A percentile compares a stretch with the other conserved stretches of the same genome.
These are phyloP conservation scores for Colletotrichum chlorophyti DNA, from an alignment of 2,329 filamentous ascomycete genomes.

Conservation along the genomic window DNA sequence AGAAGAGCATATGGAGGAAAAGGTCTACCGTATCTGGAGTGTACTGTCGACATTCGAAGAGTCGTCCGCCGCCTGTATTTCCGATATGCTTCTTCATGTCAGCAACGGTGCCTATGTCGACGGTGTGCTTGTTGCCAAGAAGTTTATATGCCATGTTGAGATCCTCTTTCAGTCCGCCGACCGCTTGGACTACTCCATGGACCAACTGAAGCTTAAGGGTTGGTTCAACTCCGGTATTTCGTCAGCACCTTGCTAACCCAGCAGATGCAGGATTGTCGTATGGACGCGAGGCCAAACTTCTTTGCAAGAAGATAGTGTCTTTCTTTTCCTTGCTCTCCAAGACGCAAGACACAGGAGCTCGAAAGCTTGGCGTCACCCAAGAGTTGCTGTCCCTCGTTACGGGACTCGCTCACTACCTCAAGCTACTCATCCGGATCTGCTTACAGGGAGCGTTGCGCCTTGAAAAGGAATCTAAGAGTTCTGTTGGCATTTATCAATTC, in stretches of 20 bases:
- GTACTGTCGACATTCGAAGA: slow-evolving; percentile 97
- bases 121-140: slow-evolving; percentile 91
- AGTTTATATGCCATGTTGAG: slow-evolving; percentile 96
- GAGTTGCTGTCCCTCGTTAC: slow-evolving; percentile 98
- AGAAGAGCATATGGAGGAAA: slow-evolving; percentile 96
- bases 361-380: slow-evolving; percentile 94
- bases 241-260: slow-evolving; percentile 6
- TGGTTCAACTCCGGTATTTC: slow-evolving; percentile 37
- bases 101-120: slow-evolving; percentile 97
- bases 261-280: slow-evolving; percentile 76
- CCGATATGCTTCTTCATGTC: slow-evolving; percentile 97
- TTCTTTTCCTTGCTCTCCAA: slow-evolving; percentile 97
- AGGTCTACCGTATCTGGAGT: slow-evolving; percentile 98
- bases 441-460: slow-evolving; percentile 91
- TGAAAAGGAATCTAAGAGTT: slow-evolving; percentile 79
- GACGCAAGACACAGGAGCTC: slow-evolving; percentile 87
- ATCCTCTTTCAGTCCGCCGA: slow-evolving; percentile 90
- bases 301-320: slow-evolving; percentile 99
- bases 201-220: slow-evolving; percentile 77
- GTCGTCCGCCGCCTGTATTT: slow-evolving; percentile 96
- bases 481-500: slow-evolving; percentile 81
- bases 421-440: slow-evolving; percentile 95
- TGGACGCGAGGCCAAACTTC: slow-evolving; percentile 91
- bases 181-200: slow-evolving; percentile 78
- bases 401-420: slow-evolving; percentile 94